phyloP scores from a whole-genome alignment of 805 yeast species.

The Priceomyces haplophilus region DNA sequence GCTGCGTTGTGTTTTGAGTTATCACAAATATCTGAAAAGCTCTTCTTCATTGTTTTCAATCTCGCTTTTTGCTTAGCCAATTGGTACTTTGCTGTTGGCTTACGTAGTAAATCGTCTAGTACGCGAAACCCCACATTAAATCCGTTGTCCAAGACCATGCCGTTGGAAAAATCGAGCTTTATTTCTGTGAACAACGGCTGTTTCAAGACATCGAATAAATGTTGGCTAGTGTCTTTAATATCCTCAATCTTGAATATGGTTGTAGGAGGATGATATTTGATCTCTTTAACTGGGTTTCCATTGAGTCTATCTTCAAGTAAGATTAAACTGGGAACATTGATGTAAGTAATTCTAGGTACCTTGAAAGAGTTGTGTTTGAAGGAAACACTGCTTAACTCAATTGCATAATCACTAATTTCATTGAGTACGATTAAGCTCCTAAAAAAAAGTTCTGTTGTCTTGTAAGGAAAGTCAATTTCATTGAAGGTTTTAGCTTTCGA shows the following conservation, averaged over 20 bases:
- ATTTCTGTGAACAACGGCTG: constrained; percentile 11
- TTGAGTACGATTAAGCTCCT: constrained; percentile 10
- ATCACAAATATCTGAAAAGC: constrained; percentile 52
- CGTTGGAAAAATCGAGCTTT: constrained; percentile 5
- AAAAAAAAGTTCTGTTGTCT: not conserved
- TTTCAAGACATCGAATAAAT: constrained; percentile 8
- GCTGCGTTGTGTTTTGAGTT: constrained; percentile 32
- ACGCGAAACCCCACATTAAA: constrained; percentile 4
- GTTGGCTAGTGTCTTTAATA: not conserved
- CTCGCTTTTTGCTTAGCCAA: constrained; percentile 41
- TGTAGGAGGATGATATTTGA: not conserved
- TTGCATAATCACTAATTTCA: constrained; percentile 15
- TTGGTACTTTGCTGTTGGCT: constrained; percentile 36
- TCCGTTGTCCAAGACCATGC: constrained; percentile 3
- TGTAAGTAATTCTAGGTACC: constrained; percentile 8
- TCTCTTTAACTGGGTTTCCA: constrained; percentile 4
- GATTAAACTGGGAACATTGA: constrained; percentile 14
- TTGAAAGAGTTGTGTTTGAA: not conserved
- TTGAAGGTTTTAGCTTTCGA: not conserved
- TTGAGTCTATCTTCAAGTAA: constrained; percentile 12
- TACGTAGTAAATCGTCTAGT: constrained; percentile 21
- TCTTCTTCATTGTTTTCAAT: constrained; percentile 34
- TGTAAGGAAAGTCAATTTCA: not conserved
- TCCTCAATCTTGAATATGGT: not conserved
- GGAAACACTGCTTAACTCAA: constrained; percentile 9